These are phyloP conservation scores for Beauveria medogensis DNA, from an alignment of 2,329 filamentous ascomycete genomes.

Conservation along the genomic window DNA sequence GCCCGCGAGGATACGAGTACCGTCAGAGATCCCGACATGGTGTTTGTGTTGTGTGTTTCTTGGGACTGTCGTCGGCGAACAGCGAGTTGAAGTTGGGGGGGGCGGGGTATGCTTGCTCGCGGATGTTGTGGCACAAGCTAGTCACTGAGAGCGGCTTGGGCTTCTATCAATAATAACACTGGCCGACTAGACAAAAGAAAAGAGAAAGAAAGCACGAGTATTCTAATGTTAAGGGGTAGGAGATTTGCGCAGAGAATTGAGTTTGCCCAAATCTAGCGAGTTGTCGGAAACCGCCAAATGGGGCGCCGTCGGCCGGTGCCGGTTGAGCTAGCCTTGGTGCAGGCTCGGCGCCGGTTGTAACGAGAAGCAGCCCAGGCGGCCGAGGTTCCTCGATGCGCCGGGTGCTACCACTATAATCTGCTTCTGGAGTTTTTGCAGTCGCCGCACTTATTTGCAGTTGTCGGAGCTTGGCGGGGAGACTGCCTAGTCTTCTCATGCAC, in stretches of 20 bases:
- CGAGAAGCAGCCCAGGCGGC: not conserved
- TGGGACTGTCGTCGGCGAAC: not conserved
- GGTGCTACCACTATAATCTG: not conserved
- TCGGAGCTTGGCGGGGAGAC: not conserved
- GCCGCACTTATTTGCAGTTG: not conserved
- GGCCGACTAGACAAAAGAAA: not conserved
- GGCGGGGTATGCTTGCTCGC: conserved; percentile 6
- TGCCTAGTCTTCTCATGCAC: not conserved
- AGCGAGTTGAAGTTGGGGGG: not conserved
- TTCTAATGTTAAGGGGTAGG: not conserved
- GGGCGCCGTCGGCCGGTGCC: conserved; percentile 10
- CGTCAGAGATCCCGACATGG: conserved; percentile 38
- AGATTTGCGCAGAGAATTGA: not conserved
- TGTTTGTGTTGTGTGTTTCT: not conserved
- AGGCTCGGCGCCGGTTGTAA: not conserved
- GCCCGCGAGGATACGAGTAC: conserved; percentile 80
- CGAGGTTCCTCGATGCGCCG: not conserved
- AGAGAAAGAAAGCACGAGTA: not conserved
- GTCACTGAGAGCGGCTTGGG: not conserved
- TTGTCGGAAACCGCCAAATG: not conserved
- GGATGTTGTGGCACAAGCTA: too few relatives aligned
- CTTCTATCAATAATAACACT: not conserved
- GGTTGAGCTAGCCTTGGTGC: not conserved
- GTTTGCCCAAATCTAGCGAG: not conserved
- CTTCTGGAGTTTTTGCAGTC: not conserved